Evolutionary conservation across 2,329 filamentous ascomycete genomes (phyloP).

Genomic region (Calonectria hawksworthii): DNA sequence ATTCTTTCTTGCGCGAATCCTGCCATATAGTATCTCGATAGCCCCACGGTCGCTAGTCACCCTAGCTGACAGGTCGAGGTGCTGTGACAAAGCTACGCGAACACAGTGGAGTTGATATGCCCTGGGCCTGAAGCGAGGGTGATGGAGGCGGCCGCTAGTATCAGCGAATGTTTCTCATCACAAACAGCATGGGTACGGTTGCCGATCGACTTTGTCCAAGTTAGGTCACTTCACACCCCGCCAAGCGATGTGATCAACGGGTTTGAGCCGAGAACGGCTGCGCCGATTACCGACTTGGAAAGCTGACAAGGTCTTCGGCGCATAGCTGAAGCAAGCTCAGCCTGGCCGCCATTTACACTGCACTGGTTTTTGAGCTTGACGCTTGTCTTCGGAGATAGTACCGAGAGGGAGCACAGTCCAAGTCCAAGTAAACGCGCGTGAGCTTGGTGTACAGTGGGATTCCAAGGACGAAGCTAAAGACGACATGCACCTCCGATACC

Average conservation of each 20-base stretch:
- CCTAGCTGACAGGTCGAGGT: conserved; percentile 10
- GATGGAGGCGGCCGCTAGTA: conserved; percentile 18
- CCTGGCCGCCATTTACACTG: conserved; percentile 7
- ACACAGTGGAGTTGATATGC: conserved; percentile 13
- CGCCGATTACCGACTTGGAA: background rate
- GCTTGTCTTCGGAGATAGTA: background rate
- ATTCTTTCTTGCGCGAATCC: conserved; percentile 12
- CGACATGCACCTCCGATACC: conserved; percentile 27
- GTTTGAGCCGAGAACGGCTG: background rate
- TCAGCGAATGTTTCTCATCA: conserved; percentile 11
- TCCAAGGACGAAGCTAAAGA: conserved; percentile 1
- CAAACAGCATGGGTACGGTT: conserved; percentile 10
- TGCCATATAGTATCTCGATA: background rate
- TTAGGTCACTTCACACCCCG: background rate
- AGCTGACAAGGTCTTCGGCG: conserved; percentile 10
- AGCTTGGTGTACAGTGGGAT: background rate
- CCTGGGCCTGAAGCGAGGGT: conserved; percentile 11
- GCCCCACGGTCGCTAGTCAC: background rate
- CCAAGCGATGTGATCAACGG: conserved; percentile 21
- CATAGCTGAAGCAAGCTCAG: background rate
- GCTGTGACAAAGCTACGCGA: conserved; percentile 22
- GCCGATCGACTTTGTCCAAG: conserved; percentile 18
- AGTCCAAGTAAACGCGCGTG: background rate
- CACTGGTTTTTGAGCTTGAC: background rate
- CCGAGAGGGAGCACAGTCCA: background rate